Conservation (phyloP, 2,329 filamentous ascomycete species). For the Diplodia mutila region DNA sequence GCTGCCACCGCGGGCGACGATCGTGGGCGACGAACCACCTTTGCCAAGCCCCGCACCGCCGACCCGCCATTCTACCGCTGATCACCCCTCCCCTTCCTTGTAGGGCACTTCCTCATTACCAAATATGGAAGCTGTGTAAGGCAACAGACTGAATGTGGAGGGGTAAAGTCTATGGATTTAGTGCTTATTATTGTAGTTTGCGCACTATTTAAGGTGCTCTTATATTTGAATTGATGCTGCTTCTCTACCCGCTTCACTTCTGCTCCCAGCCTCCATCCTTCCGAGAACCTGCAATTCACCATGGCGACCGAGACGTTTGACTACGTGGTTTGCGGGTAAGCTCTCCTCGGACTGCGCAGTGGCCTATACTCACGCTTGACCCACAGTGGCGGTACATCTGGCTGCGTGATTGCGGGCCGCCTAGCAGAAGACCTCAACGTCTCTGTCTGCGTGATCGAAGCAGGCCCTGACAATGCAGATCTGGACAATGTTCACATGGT, state of each 20-base stretch:
- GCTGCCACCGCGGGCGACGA: neutral
- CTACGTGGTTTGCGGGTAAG: conserved; percentile 27
- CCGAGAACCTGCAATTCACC: neutral
- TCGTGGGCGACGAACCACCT: neutral
- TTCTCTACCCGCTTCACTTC: neutral
- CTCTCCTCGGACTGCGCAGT: conserved; percentile 8
- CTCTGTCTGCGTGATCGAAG: conserved; percentile 52
- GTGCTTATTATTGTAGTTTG: conserved; percentile 12
- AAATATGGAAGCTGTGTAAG: neutral
- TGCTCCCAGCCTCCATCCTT: neutral
- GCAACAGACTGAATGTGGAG: neutral
- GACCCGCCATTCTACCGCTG: neutral
- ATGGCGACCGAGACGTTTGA: conserved; percentile 19
- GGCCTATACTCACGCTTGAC: conserved; percentile 5
- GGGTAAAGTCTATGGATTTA: neutral
- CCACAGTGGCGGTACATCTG: conserved; percentile 52
- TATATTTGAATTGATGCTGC: neutral
- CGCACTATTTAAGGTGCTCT: neutral
- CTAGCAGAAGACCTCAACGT: conserved; percentile 51
- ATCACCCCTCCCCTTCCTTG: neutral
- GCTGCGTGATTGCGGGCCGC: conserved; percentile 54
- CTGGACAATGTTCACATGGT: conserved; percentile 57
- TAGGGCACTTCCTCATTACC: neutral
- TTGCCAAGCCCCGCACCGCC: neutral
- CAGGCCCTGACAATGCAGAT: conserved; percentile 49